phyloP scores from a whole-genome alignment of 495 filamentous ascomycete genomes.

The Hypoxylon rickii region DNA sequence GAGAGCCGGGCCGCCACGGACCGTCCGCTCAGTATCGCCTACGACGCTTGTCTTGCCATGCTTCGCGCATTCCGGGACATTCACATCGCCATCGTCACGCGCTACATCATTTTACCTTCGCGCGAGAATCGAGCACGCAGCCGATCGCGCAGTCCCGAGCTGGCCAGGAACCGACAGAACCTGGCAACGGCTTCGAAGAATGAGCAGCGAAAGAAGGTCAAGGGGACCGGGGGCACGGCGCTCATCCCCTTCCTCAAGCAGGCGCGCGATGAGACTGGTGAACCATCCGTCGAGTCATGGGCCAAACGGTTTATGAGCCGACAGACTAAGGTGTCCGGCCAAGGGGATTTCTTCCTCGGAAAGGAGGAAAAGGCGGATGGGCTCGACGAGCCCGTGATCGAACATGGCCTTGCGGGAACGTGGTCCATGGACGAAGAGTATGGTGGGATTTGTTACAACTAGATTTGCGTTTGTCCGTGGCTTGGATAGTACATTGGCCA shows the following conservation, averaged over 20 bases:
- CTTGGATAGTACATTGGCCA: too few relatives aligned
- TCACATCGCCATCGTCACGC: constrained; percentile 93
- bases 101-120: constrained; percentile 85
- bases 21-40: constrained; percentile 72
- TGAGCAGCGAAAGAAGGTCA: constrained; percentile 64
- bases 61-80: constrained; percentile 88
- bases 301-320: constrained; percentile 72
- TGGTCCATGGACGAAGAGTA: constrained; percentile 80
- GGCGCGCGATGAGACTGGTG: constrained; percentile 92
- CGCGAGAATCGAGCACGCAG: constrained; percentile 53
- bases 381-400: constrained; percentile 62
- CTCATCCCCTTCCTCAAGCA: constrained; percentile 95
- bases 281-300: constrained; percentile 87
- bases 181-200: constrained; percentile 64
- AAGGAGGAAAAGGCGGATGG: constrained; percentile 52
- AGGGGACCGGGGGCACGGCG: constrained; percentile 89
- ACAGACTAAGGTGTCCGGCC: constrained; percentile 46
- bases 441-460: constrained; percentile 64
- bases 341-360: constrained; percentile 62
- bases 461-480: too few relatives aligned
- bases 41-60: constrained; percentile 90
- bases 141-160: constrained; percentile 51
- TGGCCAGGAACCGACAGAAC: constrained; percentile 57
- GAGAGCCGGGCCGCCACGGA: constrained; percentile 62
- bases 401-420: constrained; percentile 79